Base-by-base conservation (phyloP, 2,329 filamentous ascomycete genomes). In the Colletotrichum tropicale region DNA sequence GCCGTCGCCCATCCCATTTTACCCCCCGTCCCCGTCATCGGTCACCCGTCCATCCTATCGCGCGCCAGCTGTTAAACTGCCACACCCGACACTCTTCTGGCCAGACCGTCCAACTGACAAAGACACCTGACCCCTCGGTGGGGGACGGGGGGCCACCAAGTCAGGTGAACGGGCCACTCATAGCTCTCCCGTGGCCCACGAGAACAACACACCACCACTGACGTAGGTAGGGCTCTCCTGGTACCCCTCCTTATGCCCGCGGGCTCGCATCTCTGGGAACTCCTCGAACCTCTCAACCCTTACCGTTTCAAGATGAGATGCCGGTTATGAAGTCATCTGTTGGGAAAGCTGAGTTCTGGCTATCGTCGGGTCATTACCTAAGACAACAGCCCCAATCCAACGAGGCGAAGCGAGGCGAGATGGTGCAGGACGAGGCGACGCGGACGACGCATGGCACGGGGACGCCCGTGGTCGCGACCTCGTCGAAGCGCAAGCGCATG, bases 101-200 rank as follows among this genome's bases (percentile, higher is more conserved):
- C 73, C 64, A 74, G 43, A 58, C 64, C 34, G 21, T 65, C 70
- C 74, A 58, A 65, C 65, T 76, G 74, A 76, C 74, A 74, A 73
- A 68, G 70, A 52, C 74, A 76, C 74, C 74, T 76, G 74, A 76
- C 74, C 71, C 55, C 73, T 71, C 71, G 66, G 71, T 75, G 74
- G 71, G 70, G 71, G 74, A 74, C 18, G 36, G 61, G 64, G 48
- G 74, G 43, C 30, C 64, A 64, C 64, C 69, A 71, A 36, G 74
- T 76, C 74, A 76, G 74, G 74, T 71, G 74, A 71, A 75, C 38
- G 38, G 61, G 61, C 74, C 74, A 74, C 66, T 76, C 74, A 76
- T 61, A 71, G 66, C 66, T 65, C 52, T 70, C 52, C 34, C 26
- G 55, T 21, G 65, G 74, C 71, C 74, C 74, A 76, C 74, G 74